A percentile compares a stretch with the other conserved stretches of the same genome.
Evolutionary conservation across 1,139 yeast genomes (phyloP).

Genomic region (Entelexis paramagnoliae): DNA sequence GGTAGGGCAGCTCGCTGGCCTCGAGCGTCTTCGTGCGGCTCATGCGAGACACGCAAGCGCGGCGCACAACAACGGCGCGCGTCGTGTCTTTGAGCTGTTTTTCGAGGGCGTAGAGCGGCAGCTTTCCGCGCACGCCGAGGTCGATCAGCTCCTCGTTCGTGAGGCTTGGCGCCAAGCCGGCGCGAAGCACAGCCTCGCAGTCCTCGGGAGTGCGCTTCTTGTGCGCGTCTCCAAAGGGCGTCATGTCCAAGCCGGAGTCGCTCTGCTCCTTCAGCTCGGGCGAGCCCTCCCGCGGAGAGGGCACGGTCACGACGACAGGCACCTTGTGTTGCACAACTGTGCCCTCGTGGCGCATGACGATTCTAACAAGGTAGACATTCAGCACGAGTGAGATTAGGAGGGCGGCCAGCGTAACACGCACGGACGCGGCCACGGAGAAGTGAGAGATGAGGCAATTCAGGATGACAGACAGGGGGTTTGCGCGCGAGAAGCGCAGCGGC

Average conservation of each 20-base stretch:
- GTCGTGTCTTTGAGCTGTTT: constrained; percentile 78
- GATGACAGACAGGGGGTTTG: constrained; percentile 14
- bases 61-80: constrained; percentile 87
- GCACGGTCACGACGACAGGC: constrained; percentile 29
- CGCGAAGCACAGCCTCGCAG: constrained; percentile 51
- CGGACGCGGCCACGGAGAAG: constrained; percentile 11
- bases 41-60: constrained; percentile 75
- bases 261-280: not conserved
- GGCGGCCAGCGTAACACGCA: constrained; percentile 59
- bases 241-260: not conserved
- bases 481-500: constrained; percentile 23
- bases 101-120: constrained; percentile 89
- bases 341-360: constrained; percentile 23
- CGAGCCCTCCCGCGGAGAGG: constrained; percentile 7
- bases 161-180: constrained; percentile 59
- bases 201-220: constrained; percentile 44
- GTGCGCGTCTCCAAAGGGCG: not conserved
- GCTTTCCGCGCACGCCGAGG: constrained; percentile 61
- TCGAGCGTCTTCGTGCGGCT: constrained; percentile 77
- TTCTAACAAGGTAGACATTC: constrained; percentile 63
- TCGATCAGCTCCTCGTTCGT: constrained; percentile 62
- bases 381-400: constrained; percentile 68
- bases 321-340: constrained; percentile 30
- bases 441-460: constrained; percentile 3
- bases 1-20: constrained; percentile 62